phyloP scores from a whole-genome alignment of 371 early-diverging fungal species.

The Lichtheimia ornata region DNA sequence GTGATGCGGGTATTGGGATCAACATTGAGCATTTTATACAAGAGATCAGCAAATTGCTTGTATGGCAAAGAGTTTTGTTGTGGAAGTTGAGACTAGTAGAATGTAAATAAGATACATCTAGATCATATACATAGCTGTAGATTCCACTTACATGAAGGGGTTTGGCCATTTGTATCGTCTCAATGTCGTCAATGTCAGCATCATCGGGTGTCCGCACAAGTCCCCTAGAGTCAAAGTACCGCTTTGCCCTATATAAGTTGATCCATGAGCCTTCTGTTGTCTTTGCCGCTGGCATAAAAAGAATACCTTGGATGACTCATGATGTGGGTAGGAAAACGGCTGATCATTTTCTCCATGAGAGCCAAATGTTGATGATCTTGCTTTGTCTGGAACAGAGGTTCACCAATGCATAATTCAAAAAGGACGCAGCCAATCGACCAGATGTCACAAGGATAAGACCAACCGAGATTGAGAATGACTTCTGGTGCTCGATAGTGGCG shows the following conservation, averaged over 20 bases:
- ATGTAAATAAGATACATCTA: no score
- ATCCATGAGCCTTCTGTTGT: no score
- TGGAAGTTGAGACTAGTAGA: slow-evolving; percentile 19
- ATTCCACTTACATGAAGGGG: slow-evolving; percentile 4
- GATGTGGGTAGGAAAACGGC: slow-evolving; percentile 48
- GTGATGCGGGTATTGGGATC: slow-evolving; percentile 84
- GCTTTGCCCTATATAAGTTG: neutral
- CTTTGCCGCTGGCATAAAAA: no score
- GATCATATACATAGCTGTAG: neutral
- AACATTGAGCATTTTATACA: slow-evolving; percentile 74
- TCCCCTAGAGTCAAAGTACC: neutral
- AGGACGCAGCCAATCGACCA: slow-evolving; percentile 98
- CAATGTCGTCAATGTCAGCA: no score
- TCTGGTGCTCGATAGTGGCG: slow-evolving; percentile 97
- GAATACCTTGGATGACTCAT: slow-evolving; percentile 27
- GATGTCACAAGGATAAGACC: slow-evolving; percentile 96
- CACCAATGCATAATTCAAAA: slow-evolving; percentile 92
- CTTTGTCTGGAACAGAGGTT: slow-evolving; percentile 93
- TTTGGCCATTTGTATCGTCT: neutral
- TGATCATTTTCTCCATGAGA: slow-evolving; percentile 73
- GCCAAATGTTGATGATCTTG: slow-evolving; percentile 81
- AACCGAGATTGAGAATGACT: slow-evolving; percentile 88
- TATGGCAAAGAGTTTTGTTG: slow-evolving; percentile 11
- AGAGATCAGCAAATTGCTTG: slow-evolving; percentile 55
- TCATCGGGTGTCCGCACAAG: no score